phyloP scores from a whole-genome alignment of 2,329 filamentous ascomycete genomes.

The Alternaria sp. region DNA sequence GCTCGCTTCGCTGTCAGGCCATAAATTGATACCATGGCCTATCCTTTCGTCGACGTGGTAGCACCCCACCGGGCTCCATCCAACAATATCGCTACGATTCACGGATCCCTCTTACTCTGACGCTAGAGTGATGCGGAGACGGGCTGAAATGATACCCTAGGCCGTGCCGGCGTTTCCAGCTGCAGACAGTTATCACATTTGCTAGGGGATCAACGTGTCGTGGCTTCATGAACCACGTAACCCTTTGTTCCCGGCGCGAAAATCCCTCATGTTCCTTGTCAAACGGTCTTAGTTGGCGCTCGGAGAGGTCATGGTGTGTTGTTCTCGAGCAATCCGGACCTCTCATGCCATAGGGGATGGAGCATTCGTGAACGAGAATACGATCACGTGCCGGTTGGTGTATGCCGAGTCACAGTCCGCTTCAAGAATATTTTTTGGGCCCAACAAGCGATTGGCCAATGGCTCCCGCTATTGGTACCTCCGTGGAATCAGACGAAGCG shows the following conservation, averaged over 20 bases:
- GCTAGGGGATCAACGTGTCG: conserved; percentile 52
- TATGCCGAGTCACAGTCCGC: conserved; percentile 48
- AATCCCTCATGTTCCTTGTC: conserved; percentile 53
- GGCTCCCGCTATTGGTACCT: conserved; percentile 25
- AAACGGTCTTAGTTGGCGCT: conserved; percentile 44
- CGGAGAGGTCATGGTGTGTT: conserved; percentile 26
- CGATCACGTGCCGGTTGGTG: conserved; percentile 48
- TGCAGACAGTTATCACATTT: conserved; percentile 56
- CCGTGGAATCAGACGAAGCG: conserved; percentile 34
- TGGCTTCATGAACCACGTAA: conserved; percentile 58
- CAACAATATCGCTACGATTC: conserved; percentile 58
- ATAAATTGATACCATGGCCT: conserved; percentile 49
- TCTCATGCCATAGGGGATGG: conserved; percentile 46
- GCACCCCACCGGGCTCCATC: conserved; percentile 52
- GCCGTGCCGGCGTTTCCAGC: conserved; percentile 53
- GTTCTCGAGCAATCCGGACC: conserved; percentile 44
- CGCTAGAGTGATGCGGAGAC: conserved; percentile 55
- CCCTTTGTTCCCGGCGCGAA: conserved; percentile 47
- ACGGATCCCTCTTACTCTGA: conserved; percentile 54
- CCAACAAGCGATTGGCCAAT: conserved; percentile 44
- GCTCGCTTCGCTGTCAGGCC: conserved; percentile 44
- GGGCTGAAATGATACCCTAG: conserved; percentile 57
- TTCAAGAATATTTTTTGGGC: conserved; percentile 37
- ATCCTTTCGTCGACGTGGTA: conserved; percentile 52
- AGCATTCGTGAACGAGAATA: conserved; percentile 47